Percentiles rank a stretch among this genome's conserved stretches.
Conservation (phyloP, 495 filamentous ascomycete species). For the Penicillium bialowiezense region DNA sequence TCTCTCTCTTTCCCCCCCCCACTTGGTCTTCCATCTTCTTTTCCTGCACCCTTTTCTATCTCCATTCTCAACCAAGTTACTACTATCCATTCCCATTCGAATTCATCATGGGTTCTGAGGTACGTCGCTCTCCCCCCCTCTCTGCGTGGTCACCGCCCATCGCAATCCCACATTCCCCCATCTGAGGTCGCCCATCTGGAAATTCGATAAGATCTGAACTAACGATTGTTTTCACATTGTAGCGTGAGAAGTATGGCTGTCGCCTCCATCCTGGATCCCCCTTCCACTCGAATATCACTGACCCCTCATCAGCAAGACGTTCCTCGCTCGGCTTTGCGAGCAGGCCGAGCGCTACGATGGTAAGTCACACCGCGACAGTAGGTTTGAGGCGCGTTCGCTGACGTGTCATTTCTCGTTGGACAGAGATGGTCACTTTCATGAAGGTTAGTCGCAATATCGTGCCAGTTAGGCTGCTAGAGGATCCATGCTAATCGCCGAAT, state of each 20-base stretch:
- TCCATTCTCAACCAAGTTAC: conserved; percentile 11
- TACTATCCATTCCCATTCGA: conserved; percentile 10
- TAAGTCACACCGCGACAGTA: conserved; percentile 38
- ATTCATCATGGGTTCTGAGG: conserved; percentile 48
- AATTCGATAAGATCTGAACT: conserved; percentile 17
- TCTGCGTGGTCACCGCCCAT: conserved; percentile 32
- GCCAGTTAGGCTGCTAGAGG: conserved; percentile 13
- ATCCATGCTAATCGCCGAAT: conserved; percentile 37
- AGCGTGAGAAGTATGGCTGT: conserved; percentile 76
- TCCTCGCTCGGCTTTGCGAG: conserved; percentile 99
- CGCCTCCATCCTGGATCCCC: conserved; percentile 1
- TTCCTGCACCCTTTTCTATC: conserved; percentile 23
- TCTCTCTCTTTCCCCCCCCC: conserved; percentile 21
- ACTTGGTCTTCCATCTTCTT: conserved; percentile 29
- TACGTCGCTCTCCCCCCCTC: conserved; percentile 40
- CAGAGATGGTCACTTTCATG: conserved; percentile 99
- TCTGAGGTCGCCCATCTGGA: conserved; percentile 14
- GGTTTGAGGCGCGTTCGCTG: conserved; percentile 16
- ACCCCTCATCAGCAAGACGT: conserved; percentile 84
- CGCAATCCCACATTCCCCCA: conserved; percentile 27
- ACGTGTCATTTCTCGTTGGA: conserved; percentile 16
- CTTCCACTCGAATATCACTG: conserved; percentile 24
- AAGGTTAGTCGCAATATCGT: conserved; percentile 62
- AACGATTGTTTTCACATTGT: conserved; percentile 31
- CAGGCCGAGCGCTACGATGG: conserved; percentile 99